phyloP scores from a whole-genome alignment of 495 filamentous ascomycete genomes.

The Podospora comata region DNA sequence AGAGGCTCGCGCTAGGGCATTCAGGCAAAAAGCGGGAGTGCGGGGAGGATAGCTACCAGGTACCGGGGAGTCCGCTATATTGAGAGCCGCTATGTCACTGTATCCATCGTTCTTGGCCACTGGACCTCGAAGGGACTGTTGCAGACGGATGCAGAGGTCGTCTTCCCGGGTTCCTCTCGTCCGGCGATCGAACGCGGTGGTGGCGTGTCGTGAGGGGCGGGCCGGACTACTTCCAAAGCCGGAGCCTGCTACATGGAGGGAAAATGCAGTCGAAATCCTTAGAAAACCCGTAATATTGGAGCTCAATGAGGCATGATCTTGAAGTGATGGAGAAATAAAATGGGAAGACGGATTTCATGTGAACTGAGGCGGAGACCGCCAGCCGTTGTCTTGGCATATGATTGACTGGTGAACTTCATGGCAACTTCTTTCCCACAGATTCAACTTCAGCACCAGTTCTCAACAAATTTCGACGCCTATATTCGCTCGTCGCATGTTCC shows the following conservation, averaged over 20 bases:
- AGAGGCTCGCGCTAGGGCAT: slow-evolving; percentile 8
- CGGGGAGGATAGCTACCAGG: not conserved
- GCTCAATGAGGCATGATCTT: not conserved
- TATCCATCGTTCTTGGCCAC: not conserved
- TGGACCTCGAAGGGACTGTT: not conserved
- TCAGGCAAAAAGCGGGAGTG: slow-evolving; percentile 23
- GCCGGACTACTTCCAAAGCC: not conserved
- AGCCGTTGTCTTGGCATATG: not conserved
- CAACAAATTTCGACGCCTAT: too few species aligned
- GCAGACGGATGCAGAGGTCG: not conserved
- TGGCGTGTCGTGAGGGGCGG: not conserved
- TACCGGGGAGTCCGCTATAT: not conserved
- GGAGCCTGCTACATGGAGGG: not conserved
- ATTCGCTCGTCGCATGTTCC: too few species aligned
- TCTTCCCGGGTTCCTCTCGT: not conserved
- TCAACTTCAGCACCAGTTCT: not conserved
- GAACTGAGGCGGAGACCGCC: not conserved
- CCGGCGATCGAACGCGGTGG: not conserved
- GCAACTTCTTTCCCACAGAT: not conserved
- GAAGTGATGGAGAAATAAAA: not conserved
- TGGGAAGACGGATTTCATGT: not conserved
- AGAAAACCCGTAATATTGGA: not conserved
- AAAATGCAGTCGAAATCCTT: not conserved
- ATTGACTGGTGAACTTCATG: not conserved
- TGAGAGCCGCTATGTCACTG: not conserved